Conservation (phyloP, 2,329 filamentous ascomycete genomes). For the Ophiostoma quercus region DNA sequence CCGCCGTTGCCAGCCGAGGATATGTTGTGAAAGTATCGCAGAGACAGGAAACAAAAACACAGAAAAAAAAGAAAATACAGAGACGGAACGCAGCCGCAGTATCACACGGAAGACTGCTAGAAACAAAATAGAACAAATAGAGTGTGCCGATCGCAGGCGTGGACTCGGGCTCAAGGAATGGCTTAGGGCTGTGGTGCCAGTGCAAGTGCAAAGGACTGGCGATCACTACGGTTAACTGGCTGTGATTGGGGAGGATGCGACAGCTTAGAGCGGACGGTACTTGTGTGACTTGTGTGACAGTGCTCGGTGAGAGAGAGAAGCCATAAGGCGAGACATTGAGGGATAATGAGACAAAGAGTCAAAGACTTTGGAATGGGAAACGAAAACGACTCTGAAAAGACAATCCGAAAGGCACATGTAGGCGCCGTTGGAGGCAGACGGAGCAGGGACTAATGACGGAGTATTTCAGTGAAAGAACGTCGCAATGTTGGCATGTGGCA, state of each 20-base stretch:
- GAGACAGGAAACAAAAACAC: not conserved
- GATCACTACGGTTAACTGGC: not conserved
- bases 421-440: not conserved
- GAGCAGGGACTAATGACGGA: not conserved
- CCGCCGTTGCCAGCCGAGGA: not conserved
- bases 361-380: not conserved
- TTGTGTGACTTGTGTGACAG: not conserved
- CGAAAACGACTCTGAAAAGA: not conserved
- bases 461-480: not conserved
- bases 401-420: not conserved
- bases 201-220: not conserved
- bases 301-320: slow-evolving; percentile 5
- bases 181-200: not conserved
- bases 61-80: not conserved
- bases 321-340: not conserved
- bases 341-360: not conserved
- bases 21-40: not conserved
- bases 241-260: not conserved
- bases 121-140: slow-evolving; percentile 2
- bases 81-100: not conserved
- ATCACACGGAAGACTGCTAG: not conserved
- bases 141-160: not conserved
- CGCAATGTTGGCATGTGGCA: not conserved
- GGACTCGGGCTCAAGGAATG: not conserved
- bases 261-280: not conserved